Conservation (phyloP, 1,284 basidiomycete species). For the Ustilago xerochloae region DNA sequence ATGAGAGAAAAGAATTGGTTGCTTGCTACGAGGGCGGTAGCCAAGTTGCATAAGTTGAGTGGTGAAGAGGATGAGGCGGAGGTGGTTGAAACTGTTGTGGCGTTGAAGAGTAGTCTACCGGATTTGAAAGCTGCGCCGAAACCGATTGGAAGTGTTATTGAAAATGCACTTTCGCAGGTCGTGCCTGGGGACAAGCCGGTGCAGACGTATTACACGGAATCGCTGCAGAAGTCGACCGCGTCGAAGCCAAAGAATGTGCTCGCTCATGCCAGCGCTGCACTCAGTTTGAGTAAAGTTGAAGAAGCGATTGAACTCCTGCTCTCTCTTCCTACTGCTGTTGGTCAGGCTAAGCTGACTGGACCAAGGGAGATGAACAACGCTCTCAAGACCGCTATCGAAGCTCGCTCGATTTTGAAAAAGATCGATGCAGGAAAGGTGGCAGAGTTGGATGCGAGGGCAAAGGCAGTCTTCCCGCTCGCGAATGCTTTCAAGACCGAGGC, state of each 20-base stretch:
- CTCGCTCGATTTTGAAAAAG: slow-evolving; percentile 9
- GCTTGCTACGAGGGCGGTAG: slow-evolving; percentile 80
- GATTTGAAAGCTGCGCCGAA: slow-evolving; percentile 26
- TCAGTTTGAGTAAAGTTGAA: slow-evolving; percentile 11
- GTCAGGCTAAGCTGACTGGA: neutral
- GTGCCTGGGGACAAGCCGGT: slow-evolving; percentile 68
- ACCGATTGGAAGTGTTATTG: slow-evolving; percentile 68
- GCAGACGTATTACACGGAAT: slow-evolving; percentile 76
- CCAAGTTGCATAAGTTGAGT: slow-evolving; percentile 74
- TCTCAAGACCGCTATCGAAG: slow-evolving; percentile 12
- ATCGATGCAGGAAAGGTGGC: slow-evolving; percentile 17
- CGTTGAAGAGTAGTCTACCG: slow-evolving; percentile 72
- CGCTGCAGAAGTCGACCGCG: slow-evolving; percentile 4
- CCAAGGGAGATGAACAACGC: slow-evolving; percentile 7
- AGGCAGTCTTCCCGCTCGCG: slow-evolving; percentile 67
- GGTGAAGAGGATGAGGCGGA: slow-evolving; percentile 72
- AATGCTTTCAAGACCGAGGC: slow-evolving; percentile 66
- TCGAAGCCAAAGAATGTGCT: slow-evolving; percentile 3
- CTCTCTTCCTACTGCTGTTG: slow-evolving; percentile 13
- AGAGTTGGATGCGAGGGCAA: slow-evolving; percentile 61
- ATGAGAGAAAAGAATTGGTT: slow-evolving; percentile 81
- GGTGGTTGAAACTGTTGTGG: slow-evolving; percentile 78
- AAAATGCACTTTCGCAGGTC: slow-evolving; percentile 67
- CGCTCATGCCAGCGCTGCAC: slow-evolving; percentile 12
- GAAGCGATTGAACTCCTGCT: slow-evolving; percentile 31